Base-by-base conservation (phyloP, 2,329 filamentous ascomycete genomes). In the Fusarium chuoi region DNA sequence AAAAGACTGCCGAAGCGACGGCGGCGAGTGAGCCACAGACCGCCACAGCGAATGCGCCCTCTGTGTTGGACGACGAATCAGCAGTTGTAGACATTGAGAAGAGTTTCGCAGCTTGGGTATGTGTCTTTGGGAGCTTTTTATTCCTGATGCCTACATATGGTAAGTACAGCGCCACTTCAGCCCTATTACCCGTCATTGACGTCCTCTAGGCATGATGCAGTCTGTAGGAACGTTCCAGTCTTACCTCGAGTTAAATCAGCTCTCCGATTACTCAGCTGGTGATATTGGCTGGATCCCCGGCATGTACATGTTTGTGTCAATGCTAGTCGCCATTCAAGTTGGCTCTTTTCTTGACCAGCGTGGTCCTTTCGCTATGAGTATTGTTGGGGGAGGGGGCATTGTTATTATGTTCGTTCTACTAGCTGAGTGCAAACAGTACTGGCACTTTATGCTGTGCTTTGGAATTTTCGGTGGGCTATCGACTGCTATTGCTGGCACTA, bases 221-320 rank as follows among this genome's bases (percentile, higher is more conserved):
- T 68, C 65, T 15, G 54, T 68, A 4, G 65, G 65, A 24, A 67
- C 63, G 1, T 68, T 24, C 14, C 65, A 68, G 17, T 68, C 65
- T 12, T 68, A 68, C 22, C 65, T 68, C 3, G 65, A 67, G 22
- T 15, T 68, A 4, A 67, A 68, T 20, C 65, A 68, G 24, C 54
- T 68, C 15, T 49, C 52, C 6, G 28, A 67, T n/a, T 68, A 68
- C 10, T 59, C 65, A 18, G 45, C 65, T 1, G 65, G 62, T 6
- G 65, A 68, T 4, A 46, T 68, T n/a, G 65, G 65, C 1, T 68
- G 65, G 65, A 61, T 68, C 0, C 22, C 52, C 3, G 65, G 65
- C 24, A 68, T 67, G 52, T 68, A 61, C 5, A 60, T 68, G 22
- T 68, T 68, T 13, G n/a, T 68, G 0, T 52, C 65, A 7, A 68